phyloP scores from a whole-genome alignment of 2,329 filamentous ascomycete genomes.

The Beauveria sp. region DNA sequence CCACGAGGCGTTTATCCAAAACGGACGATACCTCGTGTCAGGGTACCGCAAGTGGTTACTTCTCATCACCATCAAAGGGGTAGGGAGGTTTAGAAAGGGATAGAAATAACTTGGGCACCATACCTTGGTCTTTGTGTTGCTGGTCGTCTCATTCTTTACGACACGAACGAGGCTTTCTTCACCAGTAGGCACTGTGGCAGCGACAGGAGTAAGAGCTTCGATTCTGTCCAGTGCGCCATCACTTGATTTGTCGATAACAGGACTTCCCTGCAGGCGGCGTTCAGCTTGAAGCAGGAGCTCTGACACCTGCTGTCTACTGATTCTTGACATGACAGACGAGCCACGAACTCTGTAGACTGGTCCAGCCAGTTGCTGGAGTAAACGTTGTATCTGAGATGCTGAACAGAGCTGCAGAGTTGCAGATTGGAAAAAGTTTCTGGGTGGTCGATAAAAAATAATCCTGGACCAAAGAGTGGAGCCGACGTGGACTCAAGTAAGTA shows the following conservation, averaged over 20 bases:
- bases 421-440: slow-evolving; percentile 9
- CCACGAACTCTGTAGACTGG: not conserved
- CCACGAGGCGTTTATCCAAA: slow-evolving; percentile 47
- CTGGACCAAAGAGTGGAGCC: not conserved
- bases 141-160: not conserved
- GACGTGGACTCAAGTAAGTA: no score
- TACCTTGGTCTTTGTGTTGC: slow-evolving; percentile 21
- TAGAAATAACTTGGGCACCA: not conserved
- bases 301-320: slow-evolving; percentile 24
- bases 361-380: slow-evolving; percentile 11
- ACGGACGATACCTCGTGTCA: slow-evolving; percentile 34
- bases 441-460: not conserved
- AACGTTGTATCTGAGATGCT: not conserved
- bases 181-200: slow-evolving; percentile 11
- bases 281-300: slow-evolving; percentile 26
- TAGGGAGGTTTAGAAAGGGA: not conserved
- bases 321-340: slow-evolving; percentile 19
- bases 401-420: not conserved
- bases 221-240: not conserved
- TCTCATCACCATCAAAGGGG: slow-evolving; percentile 29
- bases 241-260: not conserved
- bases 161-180: slow-evolving; percentile 5
- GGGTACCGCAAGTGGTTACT: slow-evolving; percentile 26
- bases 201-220: slow-evolving; percentile 13
- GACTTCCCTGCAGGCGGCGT: slow-evolving; percentile 21